Conservation (phyloP, 805 yeast species). For the Candida boleticola region DNA sequence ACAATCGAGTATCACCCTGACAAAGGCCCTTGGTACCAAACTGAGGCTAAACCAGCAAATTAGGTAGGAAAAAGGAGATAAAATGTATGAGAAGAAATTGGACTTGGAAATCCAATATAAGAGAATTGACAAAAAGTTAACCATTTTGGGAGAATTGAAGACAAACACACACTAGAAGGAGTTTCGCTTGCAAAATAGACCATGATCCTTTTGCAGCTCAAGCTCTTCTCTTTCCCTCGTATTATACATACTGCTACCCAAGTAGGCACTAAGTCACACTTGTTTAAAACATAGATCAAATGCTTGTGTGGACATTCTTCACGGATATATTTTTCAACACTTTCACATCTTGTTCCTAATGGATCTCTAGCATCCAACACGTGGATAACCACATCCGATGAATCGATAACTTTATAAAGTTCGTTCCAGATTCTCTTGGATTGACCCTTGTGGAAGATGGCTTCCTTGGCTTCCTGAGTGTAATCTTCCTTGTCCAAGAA, state of each 20-base stretch:
- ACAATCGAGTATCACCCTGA: conserved; percentile 61
- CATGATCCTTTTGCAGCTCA: background rate
- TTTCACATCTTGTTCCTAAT: conserved; percentile 88
- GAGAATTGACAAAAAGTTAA: too few species aligned
- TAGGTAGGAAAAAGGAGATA: conserved; percentile 13
- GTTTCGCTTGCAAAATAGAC: background rate
- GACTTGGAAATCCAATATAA: conserved; percentile 9
- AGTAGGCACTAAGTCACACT: conserved; percentile 97
- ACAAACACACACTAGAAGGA: too few species aligned
- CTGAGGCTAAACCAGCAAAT: background rate
- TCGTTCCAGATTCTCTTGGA: conserved; percentile 99
- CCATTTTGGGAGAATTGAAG: too few species aligned
- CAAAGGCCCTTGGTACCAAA: conserved; percentile 73
- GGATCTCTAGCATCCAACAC: conserved; percentile 98
- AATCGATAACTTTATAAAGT: conserved; percentile 92
- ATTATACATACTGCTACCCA: conserved; percentile 97
- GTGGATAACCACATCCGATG: conserved; percentile 95
- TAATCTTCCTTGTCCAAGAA: conserved; percentile 67
- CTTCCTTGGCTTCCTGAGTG: conserved; percentile 90
- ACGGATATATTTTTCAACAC: conserved; percentile 88
- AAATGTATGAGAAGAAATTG: background rate
- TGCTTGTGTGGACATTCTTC: conserved; percentile 97
- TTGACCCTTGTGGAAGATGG: conserved; percentile 94
- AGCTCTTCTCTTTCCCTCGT: background rate
- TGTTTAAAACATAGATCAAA: conserved; percentile 88